Conservation (phyloP, 768 basidiomycete genomes). For the Goffeauzyma gilvescens region DNA sequence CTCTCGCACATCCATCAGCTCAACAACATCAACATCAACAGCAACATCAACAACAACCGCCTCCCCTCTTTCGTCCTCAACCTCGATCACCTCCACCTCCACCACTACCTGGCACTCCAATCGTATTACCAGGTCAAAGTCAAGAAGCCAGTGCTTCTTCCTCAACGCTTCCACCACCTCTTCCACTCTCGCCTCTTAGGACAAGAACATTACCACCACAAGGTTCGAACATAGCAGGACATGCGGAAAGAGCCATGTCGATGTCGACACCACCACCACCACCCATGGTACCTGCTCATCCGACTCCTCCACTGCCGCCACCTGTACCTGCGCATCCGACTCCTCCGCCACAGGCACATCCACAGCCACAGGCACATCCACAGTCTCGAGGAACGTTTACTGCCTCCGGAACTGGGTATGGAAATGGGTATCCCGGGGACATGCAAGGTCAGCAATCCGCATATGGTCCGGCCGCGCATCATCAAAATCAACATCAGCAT, state of each 20-base stretch:
- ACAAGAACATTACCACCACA: too few species aligned
- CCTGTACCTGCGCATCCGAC: not conserved
- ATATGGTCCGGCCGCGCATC: too few species aligned
- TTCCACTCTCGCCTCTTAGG: too few species aligned
- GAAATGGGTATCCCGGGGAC: too few species aligned
- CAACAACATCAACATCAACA: slow-evolving; percentile 17
- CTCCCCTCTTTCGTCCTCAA: not conserved
- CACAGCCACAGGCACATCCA: not conserved
- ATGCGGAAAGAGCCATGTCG: too few species aligned
- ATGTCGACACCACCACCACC: slow-evolving; percentile 11
- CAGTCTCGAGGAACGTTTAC: not conserved
- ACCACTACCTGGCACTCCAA: not conserved
- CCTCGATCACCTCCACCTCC: too few species aligned
- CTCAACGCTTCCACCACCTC: too few species aligned
- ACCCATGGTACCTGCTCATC: slow-evolving; percentile 4
- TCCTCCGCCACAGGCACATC: not conserved
- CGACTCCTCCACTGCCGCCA: slow-evolving; percentile 1
- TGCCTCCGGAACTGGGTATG: slow-evolving; percentile 6
- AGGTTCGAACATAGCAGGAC: not conserved
- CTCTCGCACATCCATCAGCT: slow-evolving; percentile 13
- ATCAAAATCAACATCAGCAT: too few species aligned
- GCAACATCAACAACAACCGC: slow-evolving; percentile 3
- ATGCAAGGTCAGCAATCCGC: too few species aligned
- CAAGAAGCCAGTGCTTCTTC: not conserved
- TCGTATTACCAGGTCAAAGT: not conserved